Percentiles rank a stretch among this genome's conserved stretches.
These are phyloP conservation scores for Skeletonema costatum DNA, from an alignment of 108 stramenopile genomes.

Conservation along the genomic window DNA sequence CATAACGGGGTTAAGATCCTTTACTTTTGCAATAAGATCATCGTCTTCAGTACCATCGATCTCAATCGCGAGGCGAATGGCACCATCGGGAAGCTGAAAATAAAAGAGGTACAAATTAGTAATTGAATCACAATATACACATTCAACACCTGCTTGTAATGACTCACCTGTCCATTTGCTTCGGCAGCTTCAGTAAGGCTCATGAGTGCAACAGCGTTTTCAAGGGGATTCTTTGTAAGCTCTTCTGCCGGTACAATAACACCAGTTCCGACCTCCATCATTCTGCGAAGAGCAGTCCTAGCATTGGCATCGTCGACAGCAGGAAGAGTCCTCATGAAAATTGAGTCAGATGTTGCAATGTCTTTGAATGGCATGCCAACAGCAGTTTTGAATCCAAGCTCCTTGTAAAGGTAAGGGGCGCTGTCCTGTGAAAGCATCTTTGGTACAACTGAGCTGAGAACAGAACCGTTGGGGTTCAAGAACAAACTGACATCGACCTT, in stretches of 20 bases:
- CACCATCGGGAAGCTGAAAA: constrained; percentile 76
- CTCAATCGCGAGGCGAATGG: constrained; percentile 85
- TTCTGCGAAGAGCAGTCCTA: constrained; percentile 82
- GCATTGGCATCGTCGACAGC: constrained; percentile 71
- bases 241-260: constrained; percentile 89
- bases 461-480: constrained; percentile 90
- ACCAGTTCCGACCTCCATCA: constrained; percentile 91
- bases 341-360: constrained; percentile 91
- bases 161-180: constrained; percentile 72
- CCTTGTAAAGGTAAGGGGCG: constrained; percentile 83
- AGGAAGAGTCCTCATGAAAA: constrained; percentile 83
- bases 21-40: constrained; percentile 71
- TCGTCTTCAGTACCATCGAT: constrained; percentile 84
- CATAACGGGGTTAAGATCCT: constrained; percentile 77
- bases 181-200: constrained; percentile 78
- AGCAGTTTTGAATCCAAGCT: constrained; percentile 93
- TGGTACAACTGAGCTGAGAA: constrained; percentile 71
- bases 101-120: neutral
- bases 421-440: constrained; percentile 82
- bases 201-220: constrained; percentile 91
- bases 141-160: neutral
- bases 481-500: constrained; percentile 84
- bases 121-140: neutral
- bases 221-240: constrained; percentile 87
- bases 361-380: constrained; percentile 98